Evolutionary conservation across 768 basidiomycete genomes (phyloP), one percentile per base, ranked within the genome.

Genomic region (Termitomyces sp.): DNA sequence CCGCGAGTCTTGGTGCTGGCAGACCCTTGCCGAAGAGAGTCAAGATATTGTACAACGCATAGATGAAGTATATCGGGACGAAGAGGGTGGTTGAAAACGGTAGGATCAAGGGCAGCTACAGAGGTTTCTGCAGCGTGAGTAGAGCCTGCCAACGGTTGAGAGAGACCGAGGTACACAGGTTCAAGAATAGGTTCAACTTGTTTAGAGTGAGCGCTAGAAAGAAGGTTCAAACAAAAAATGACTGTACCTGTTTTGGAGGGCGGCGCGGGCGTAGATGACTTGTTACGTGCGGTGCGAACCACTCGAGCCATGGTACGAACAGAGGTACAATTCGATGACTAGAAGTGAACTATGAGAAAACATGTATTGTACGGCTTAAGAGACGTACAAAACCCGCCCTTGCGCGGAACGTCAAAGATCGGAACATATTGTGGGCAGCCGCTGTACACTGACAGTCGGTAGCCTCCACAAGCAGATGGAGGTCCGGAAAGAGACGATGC

Each of bases 41-140:
- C 93, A 40, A 89, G 85, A 69, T 97, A 82, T 66, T 96, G 92
- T 6, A 89, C 83, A 34, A 95, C 88, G 68, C 95, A 96, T 45
- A 93, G 82, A 71, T 98, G 95, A 3, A 98, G 83, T 61, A 99
- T 91, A 71, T 98, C 95, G 22, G 86, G 84, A 50, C 96, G 91
- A 44, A 95, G 84, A 40, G 95, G 93, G 64, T 93, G 87, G 59
- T 83, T 79, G 74, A 98, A 99, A 32, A 98, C 88, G n/a, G 82
- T 79, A 1, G 89, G 85, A 67, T 92, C 83, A 30, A 92, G 82
- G 61, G 81, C 56, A 43, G 62, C 78, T 37, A 88, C 87, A 12
- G 88, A 75, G 54, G 72, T 76, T 10, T 76, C 72, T 46, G 77
- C 72, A 14, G 75, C 64, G 2, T 71, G 65, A 22, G 75, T 66